Evolutionary conservation across 1,284 basidiomycete species (phyloP).

Genomic region (Sanguinoderma infundibulare): DNA sequence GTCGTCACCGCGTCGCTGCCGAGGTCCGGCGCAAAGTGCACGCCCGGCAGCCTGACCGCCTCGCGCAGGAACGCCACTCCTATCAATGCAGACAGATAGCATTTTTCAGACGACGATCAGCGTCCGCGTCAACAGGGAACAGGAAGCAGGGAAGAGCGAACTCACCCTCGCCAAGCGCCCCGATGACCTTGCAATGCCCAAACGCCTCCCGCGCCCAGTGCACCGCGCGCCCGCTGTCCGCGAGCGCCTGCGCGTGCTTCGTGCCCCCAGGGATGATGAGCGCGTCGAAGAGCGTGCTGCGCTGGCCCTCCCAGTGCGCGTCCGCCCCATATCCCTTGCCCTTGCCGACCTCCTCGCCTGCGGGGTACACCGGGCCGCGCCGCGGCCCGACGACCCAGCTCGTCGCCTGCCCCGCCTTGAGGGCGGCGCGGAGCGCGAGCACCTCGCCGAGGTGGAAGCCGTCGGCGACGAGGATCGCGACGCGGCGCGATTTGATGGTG

Average conservation of each 20-base stretch:
- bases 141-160: too few species aligned
- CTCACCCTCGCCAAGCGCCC: conserved; percentile 68
- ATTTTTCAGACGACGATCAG: not conserved
- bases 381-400: conserved; percentile 73
- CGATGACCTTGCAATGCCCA: conserved; percentile 79
- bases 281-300: conserved; percentile 83
- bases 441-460: conserved; percentile 69
- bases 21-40: conserved; percentile 42
- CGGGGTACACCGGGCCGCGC: conserved; percentile 60
- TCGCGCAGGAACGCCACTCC: conserved; percentile 55
- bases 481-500: too few species aligned
- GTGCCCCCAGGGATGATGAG: conserved; percentile 74
- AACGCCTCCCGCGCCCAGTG: conserved; percentile 82
- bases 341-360: conserved; percentile 38
- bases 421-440: conserved; percentile 54
- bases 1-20: conserved; percentile 45
- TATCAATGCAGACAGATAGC: conserved; percentile 26
- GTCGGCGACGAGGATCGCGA: too few species aligned
- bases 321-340: conserved; percentile 53
- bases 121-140: not conserved
- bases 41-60: conserved; percentile 49
- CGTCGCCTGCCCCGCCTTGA: conserved; percentile 58
- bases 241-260: conserved; percentile 56
- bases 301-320: conserved; percentile 76
- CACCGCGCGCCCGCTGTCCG: conserved; percentile 57